Evolutionary conservation across 768 basidiomycete genomes (phyloP).

Genomic region (Agaricus blazei): DNA sequence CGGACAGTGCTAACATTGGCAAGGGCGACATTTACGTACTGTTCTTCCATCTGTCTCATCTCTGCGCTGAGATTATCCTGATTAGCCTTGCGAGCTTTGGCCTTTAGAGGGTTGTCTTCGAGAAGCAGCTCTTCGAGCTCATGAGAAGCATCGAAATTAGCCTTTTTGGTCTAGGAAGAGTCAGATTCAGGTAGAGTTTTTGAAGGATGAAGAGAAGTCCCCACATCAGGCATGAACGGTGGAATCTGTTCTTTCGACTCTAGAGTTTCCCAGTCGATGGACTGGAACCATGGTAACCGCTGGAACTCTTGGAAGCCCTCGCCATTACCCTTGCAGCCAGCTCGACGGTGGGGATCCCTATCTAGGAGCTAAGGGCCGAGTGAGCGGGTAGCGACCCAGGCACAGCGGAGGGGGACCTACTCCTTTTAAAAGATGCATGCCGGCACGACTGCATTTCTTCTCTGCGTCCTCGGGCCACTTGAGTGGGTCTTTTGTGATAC

Average conservation of each 20-base stretch:
- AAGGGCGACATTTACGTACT: slow-evolving; percentile 45
- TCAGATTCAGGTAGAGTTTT: slow-evolving; percentile 11
- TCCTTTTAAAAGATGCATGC: slow-evolving; percentile 73
- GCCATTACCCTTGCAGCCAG: slow-evolving; percentile 77
- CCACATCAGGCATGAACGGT: slow-evolving; percentile 87
- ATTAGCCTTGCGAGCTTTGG: slow-evolving; percentile 85
- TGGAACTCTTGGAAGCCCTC: slow-evolving; percentile 80
- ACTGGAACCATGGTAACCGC: slow-evolving; percentile 79
- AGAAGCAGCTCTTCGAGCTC: slow-evolving; percentile 93
- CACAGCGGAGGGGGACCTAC: slow-evolving; percentile 43
- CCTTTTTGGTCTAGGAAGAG: slow-evolving; percentile 81
- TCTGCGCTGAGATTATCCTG: slow-evolving; percentile 87
- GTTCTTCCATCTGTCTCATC: slow-evolving; percentile 98
- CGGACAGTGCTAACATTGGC: not conserved
- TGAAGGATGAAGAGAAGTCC: slow-evolving; percentile 19
- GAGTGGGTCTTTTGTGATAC: slow-evolving; percentile 83
- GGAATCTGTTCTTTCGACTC: slow-evolving; percentile 71
- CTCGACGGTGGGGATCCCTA: slow-evolving; percentile 71
- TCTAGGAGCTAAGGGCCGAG: slow-evolving; percentile 67
- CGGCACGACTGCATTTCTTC: slow-evolving; percentile 68
- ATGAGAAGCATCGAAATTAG: slow-evolving; percentile 98
- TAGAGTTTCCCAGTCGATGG: slow-evolving; percentile 87
- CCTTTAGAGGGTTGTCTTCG: slow-evolving; percentile 96
- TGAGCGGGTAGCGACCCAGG: slow-evolving; percentile 2
- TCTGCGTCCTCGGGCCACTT: slow-evolving; percentile 90